Conservation (phyloP, 306 rosid species). For the Astragalus glycyphyllos region DNA sequence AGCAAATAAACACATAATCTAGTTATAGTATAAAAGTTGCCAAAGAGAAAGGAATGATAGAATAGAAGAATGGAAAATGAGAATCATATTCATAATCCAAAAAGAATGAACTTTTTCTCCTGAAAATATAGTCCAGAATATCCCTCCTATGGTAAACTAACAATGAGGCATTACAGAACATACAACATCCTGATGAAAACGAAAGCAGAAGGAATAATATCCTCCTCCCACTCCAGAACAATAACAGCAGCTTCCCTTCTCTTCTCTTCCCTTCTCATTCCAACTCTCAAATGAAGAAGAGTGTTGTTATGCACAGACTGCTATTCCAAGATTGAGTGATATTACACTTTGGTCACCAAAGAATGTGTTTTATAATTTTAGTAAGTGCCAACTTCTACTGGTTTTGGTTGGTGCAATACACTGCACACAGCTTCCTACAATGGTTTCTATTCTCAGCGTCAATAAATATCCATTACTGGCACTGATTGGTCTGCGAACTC, state of each 20-base stretch:
- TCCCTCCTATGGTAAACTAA: constrained; percentile 31
- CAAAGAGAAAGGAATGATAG: not conserved
- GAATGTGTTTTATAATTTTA: constrained; percentile 46
- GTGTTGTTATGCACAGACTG: constrained; percentile 49
- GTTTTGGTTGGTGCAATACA: constrained; percentile 30
- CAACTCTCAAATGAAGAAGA: constrained; percentile 30
- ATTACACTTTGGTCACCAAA: constrained; percentile 49
- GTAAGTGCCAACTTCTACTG: constrained; percentile 42
- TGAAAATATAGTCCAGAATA: constrained; percentile 33
- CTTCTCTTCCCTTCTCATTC: constrained; percentile 27
- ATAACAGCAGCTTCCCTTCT: constrained; percentile 16
- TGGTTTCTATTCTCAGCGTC: constrained; percentile 32
- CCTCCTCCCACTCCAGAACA: constrained; percentile 55
- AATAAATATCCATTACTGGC: constrained; percentile 52
- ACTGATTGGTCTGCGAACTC: constrained; percentile 70
- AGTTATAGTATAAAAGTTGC: not conserved
- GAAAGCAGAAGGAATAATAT: constrained; percentile 53
- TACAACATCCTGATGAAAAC: constrained; percentile 50
- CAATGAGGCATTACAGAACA: constrained; percentile 45
- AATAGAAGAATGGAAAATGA: constrained; percentile 4
- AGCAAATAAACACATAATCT: not conserved
- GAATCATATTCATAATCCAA: constrained; percentile 34
- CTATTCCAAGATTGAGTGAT: constrained; percentile 37
- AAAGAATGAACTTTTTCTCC: constrained; percentile 59
- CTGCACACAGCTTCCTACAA: constrained; percentile 47